These are phyloP conservation scores for Saccharum hybrid DNA, from an alignment of 202 grass and related monocot species.

Conservation along the genomic window DNA sequence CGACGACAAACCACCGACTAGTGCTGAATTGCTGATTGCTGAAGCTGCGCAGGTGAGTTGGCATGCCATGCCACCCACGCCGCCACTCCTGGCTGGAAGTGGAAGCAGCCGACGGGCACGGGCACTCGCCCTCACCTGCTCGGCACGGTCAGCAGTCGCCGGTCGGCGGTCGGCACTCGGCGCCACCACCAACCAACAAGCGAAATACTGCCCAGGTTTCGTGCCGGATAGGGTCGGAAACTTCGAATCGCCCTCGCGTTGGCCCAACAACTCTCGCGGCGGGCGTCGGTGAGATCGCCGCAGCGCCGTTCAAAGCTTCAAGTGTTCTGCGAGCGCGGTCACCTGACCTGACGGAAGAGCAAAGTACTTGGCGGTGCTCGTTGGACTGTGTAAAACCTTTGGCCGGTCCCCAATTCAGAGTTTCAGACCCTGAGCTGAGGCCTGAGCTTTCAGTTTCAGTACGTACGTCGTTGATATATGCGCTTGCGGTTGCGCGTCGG, in stretches of 20 bases:
- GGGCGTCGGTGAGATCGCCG: constrained; percentile 4
- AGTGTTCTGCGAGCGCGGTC: not conserved
- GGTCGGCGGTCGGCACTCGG: not conserved
- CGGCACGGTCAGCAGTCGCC: not conserved
- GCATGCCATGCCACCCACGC: constrained; percentile 50
- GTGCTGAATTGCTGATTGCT: not conserved
- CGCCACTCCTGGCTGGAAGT: not conserved
- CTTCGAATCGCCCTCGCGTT: not conserved
- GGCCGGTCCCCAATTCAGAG: constrained; percentile 6
- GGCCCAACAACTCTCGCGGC: constrained; percentile 14
- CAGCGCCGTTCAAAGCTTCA: constrained; percentile 13
- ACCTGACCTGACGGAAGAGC: constrained; percentile 10
- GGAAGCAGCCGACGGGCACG: constrained; percentile 33
- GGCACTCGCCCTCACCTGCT: constrained; percentile 26
- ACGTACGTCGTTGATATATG: not conserved
- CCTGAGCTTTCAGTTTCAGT: constrained; percentile 4
- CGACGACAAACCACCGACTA: constrained; percentile 20
- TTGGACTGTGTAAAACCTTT: constrained; percentile 37
- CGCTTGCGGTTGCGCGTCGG: not conserved
- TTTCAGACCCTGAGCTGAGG: not conserved
- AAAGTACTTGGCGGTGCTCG: not conserved
- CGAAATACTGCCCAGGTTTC: not conserved
- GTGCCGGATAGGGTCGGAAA: constrained; percentile 14
- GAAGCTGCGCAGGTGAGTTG: constrained; percentile 2
- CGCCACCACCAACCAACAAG: constrained; percentile 30